Conservation (phyloP, 2,329 filamentous ascomycete species). For the Penicillium expansum region DNA sequence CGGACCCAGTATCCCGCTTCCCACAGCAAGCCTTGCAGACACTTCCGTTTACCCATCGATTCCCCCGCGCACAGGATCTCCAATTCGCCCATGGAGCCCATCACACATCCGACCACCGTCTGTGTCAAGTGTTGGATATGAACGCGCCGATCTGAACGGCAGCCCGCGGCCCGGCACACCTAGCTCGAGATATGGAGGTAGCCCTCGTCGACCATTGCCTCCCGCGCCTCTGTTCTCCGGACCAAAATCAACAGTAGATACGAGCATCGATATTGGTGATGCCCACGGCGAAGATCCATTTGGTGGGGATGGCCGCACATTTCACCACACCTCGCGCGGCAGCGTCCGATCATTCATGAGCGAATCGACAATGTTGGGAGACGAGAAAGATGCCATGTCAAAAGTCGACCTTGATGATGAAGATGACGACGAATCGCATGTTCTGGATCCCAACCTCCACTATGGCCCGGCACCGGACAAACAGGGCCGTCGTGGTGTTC, state of each 20-base stretch:
- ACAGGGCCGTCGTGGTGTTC: slow-evolving; percentile 82
- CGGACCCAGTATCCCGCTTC: slow-evolving; percentile 43
- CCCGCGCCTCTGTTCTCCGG: slow-evolving; percentile 79
- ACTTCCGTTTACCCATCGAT: slow-evolving; percentile 38
- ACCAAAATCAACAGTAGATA: slow-evolving; percentile 42
- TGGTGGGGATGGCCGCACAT: slow-evolving; percentile 46
- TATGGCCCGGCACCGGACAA: slow-evolving; percentile 85
- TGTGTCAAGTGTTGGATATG: slow-evolving; percentile 66
- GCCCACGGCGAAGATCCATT: slow-evolving; percentile 76
- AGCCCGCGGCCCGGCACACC: slow-evolving; percentile 87
- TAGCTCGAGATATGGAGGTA: slow-evolving; percentile 82
- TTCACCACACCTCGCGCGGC: slow-evolving; percentile 52
- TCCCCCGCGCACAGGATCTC: slow-evolving; percentile 38
- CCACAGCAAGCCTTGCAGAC: slow-evolving; percentile 34
- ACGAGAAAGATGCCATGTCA: slow-evolving; percentile 47
- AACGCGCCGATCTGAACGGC: slow-evolving; percentile 84
- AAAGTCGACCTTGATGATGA: slow-evolving; percentile 48
- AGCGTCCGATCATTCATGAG: slow-evolving; percentile 61
- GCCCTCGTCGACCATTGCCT: slow-evolving; percentile 80
- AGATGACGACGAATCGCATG: slow-evolving; percentile 48
- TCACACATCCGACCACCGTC: slow-evolving; percentile 67
- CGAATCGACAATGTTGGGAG: slow-evolving; percentile 57
- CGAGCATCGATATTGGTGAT: slow-evolving; percentile 52
- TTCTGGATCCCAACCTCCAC: slow-evolving; percentile 61
- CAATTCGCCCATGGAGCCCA: slow-evolving; percentile 55